Conservation (phyloP, 106 monocot species). For the Allium cepa region DNA sequence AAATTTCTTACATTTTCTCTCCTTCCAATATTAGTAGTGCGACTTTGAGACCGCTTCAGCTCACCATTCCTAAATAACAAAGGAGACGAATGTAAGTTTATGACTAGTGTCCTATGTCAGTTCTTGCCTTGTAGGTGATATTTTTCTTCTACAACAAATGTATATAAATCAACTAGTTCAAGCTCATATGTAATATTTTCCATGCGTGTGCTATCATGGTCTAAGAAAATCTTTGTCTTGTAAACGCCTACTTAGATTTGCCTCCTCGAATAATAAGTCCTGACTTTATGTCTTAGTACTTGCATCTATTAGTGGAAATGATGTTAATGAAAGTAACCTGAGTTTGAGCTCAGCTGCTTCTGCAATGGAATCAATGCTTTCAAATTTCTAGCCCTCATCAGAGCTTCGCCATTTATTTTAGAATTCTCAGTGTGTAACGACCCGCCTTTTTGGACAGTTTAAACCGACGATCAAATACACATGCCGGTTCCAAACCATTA, state of each 20-base stretch:
- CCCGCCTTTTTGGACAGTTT: too few relatives aligned
- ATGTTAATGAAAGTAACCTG: constrained; percentile 10
- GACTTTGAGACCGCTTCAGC: constrained; percentile 3
- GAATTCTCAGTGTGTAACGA: too few relatives aligned
- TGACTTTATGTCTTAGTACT: constrained; percentile 16
- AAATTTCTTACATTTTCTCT: too few relatives aligned
- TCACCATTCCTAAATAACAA: not conserved
- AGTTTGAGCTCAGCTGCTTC: constrained; percentile 1
- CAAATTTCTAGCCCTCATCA: too few relatives aligned
- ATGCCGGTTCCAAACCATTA: too few relatives aligned
- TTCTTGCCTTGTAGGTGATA: too few relatives aligned
- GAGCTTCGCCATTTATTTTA: too few relatives aligned
- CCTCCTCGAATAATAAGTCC: too few relatives aligned
- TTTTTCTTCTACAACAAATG: not conserved
- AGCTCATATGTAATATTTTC: constrained; percentile 8
- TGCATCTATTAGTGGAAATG: constrained; percentile 14
- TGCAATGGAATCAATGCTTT: too few relatives aligned
- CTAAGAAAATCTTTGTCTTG: not conserved
- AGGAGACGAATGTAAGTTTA: constrained; percentile 3
- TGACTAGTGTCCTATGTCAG: too few relatives aligned
- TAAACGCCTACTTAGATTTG: not conserved
- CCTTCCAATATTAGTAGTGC: constrained; percentile 2
- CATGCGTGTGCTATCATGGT: not conserved
- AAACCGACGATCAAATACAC: too few relatives aligned
- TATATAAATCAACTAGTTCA: not conserved